phyloP scores from a whole-genome alignment of 352 stramenopile species.

The Blastocystis sp. region DNA sequence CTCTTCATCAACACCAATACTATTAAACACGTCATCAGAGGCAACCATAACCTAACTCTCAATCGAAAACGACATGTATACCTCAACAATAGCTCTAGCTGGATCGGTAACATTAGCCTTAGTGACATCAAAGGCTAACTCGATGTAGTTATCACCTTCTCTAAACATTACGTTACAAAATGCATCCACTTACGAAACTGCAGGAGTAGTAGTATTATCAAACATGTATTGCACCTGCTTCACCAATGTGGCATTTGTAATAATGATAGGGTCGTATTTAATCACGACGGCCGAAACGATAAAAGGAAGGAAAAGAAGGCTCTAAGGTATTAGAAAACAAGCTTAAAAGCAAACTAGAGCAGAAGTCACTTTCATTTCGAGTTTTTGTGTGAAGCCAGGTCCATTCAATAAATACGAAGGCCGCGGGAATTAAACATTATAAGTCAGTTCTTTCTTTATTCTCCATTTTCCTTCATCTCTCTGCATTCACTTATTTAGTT shows the following conservation, averaged over 20 bases:
- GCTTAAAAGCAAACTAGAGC: too few relatives aligned
- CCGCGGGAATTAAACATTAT: too few relatives aligned
- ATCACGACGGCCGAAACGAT: constrained; percentile 32
- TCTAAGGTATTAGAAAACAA: neutral
- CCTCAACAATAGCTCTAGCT: constrained; percentile 30
- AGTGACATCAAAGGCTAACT: neutral
- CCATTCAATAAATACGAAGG: too few relatives aligned
- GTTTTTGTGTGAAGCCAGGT: too few relatives aligned
- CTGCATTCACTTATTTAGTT: too few relatives aligned
- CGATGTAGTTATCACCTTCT: constrained; percentile 62
- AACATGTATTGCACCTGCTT: constrained; percentile 57
- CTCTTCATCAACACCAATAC: constrained; percentile 47
- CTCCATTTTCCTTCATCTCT: too few relatives aligned
- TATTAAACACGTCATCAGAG: constrained; percentile 54
- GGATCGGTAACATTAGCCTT: neutral
- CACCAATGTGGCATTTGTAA: constrained; percentile 18
- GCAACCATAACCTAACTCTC: constrained; percentile 40
- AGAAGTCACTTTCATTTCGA: too few relatives aligned
- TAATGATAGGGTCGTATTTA: constrained; percentile 34
- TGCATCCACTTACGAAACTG: neutral
- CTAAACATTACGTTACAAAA: neutral
- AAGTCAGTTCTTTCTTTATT: too few relatives aligned
- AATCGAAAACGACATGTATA: neutral
- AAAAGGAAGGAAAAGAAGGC: constrained; percentile 28
- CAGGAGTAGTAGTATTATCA: constrained; percentile 64